phyloP scores from a whole-genome alignment of 768 basidiomycete species.

The Leccinum sublutescens region DNA sequence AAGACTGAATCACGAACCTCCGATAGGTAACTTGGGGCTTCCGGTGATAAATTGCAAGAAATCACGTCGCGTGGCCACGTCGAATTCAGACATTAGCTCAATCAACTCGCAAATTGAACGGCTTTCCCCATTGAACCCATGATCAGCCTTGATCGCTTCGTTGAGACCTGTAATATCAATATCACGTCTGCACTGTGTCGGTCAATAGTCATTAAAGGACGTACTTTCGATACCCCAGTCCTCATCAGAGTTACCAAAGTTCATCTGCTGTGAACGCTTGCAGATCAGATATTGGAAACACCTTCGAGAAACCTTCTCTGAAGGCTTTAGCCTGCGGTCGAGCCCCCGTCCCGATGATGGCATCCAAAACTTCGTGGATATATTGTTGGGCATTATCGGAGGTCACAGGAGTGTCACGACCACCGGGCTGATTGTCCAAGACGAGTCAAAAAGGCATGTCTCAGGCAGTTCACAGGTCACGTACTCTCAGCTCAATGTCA shows the following conservation, averaged over 20 bases:
- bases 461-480: constrained; percentile 21
- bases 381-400: constrained; percentile 89
- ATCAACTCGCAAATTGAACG: constrained; percentile 85
- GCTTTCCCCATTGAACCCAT: constrained; percentile 96
- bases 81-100: constrained; percentile 83
- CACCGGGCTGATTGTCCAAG: constrained; percentile 56
- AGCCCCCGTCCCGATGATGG: constrained; percentile 80
- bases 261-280: constrained; percentile 93
- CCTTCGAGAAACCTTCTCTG: constrained; percentile 92
- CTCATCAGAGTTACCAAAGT: constrained; percentile 94
- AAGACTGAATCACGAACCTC: constrained; percentile 54
- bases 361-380: constrained; percentile 80
- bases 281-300: constrained; percentile 90
- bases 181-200: background rate
- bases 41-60: constrained; percentile 98
- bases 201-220: constrained; percentile 27
- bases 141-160: constrained; percentile 94
- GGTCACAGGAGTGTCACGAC: constrained; percentile 78
- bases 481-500: constrained; percentile 84
- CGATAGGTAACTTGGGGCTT: constrained; percentile 94
- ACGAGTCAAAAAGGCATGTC: background rate
- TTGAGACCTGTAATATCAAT: constrained; percentile 58
- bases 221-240: constrained; percentile 93
- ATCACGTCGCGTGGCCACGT: constrained; percentile 69
- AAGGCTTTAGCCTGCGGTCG: constrained; percentile 84